Evolutionary conservation across 305 asterid species (phyloP).

Genomic region (Rubia balearica): DNA sequence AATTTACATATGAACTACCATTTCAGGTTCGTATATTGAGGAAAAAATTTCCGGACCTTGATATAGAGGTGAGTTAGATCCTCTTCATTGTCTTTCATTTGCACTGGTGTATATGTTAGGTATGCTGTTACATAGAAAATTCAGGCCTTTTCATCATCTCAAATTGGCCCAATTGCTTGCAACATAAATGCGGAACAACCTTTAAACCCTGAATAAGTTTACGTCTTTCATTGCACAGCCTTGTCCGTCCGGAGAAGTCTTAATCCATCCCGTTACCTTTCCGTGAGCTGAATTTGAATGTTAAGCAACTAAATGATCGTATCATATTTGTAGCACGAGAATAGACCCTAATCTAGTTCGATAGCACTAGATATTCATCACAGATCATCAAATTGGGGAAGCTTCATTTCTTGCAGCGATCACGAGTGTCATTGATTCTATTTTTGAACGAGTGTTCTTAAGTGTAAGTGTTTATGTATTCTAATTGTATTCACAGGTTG

Average conservation of each 20-base stretch:
- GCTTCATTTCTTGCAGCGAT: neutral
- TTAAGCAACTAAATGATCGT: neutral
- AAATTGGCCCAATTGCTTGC: neutral
- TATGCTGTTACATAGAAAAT: too few species aligned
- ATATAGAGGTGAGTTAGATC: neutral
- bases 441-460: neutral
- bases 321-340: neutral
- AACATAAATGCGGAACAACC: neutral
- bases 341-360: neutral
- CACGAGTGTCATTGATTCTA: neutral
- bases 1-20: neutral
- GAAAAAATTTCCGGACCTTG: too few species aligned
- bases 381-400: neutral
- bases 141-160: neutral
- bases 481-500: slow-evolving; percentile 40
- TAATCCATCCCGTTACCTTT: neutral
- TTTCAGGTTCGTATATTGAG: neutral
- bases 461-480: neutral
- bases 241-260: neutral
- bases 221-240: neutral
- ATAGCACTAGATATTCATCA: neutral
- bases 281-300: neutral
- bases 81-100: neutral
- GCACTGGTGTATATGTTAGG: neutral
- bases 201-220: neutral